A percentile compares a stretch with the other conserved stretches of the same genome.
Conservation (phyloP, 2,329 filamentous ascomycete genomes). For the Epichloe brachyelytri region DNA sequence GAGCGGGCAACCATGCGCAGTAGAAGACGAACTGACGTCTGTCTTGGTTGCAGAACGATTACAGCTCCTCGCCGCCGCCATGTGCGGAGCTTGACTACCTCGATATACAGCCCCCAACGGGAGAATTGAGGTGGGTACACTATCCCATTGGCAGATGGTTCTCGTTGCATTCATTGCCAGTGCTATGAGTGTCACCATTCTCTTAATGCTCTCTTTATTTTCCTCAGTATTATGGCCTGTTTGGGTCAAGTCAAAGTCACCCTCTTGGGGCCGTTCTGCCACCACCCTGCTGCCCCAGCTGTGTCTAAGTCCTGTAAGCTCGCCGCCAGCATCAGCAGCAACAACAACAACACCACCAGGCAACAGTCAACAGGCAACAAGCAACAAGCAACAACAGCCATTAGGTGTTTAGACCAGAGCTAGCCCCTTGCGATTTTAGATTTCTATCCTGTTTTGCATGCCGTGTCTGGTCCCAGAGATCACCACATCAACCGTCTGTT, state of each 20-base stretch:
- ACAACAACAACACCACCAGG: not conserved
- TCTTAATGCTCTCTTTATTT: not conserved
- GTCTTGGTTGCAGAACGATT: conserved; percentile 32
- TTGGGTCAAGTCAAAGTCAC: not conserved
- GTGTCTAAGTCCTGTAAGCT: not conserved
- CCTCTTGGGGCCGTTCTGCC: not conserved
- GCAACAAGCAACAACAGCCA: not conserved
- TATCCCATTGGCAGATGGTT: conserved; percentile 11
- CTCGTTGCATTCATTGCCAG: conserved; percentile 6
- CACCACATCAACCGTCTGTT: not conserved
- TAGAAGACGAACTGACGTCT: conserved; percentile 13
- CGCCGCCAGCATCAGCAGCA: not conserved
- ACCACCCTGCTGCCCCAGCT: conserved; percentile 1
- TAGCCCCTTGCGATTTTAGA: not conserved
- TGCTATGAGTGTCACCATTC: conserved; percentile 6
- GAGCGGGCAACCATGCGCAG: conserved; percentile 5
- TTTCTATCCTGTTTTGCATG: not conserved
- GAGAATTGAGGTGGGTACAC: conserved; percentile 42
- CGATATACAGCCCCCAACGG: conserved; percentile 33
- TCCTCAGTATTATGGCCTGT: conserved; percentile 1
- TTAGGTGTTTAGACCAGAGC: not conserved
- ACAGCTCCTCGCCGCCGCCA: conserved; percentile 38
- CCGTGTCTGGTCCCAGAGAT: not conserved
- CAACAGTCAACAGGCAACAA: not conserved
- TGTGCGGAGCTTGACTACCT: conserved; percentile 38